Evolutionary conservation across 345 rosid genomes (phyloP).

Genomic region (Gossypium mustelinum): DNA sequence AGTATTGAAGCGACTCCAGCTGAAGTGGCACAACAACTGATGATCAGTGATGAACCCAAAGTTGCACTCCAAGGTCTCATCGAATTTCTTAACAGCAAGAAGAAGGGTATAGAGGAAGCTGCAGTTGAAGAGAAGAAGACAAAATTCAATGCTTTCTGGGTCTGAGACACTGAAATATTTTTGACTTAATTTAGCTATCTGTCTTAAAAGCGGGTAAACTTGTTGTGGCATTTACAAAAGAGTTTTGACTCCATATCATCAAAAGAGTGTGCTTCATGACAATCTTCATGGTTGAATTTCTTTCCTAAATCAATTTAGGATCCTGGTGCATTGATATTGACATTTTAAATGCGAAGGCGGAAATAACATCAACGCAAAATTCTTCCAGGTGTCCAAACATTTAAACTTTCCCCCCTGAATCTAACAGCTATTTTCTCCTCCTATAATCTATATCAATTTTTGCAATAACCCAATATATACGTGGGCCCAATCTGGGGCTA

Average conservation of each 20-base stretch:
- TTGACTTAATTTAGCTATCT: too few relatives aligned
- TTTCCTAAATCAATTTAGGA: background rate
- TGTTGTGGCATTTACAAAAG: background rate
- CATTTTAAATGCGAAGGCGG: too few relatives aligned
- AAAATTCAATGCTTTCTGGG: background rate
- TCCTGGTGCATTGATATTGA: too few relatives aligned
- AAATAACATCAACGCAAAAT: too few relatives aligned
- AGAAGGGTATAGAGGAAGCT: conserved; percentile 18
- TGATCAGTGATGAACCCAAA: conserved; percentile 26
- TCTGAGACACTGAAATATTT: too few relatives aligned
- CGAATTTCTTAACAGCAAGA: conserved; percentile 28
- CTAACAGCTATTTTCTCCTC: too few relatives aligned
- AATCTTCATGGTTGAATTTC: background rate
- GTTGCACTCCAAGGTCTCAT: conserved; percentile 22
- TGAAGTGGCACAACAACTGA: conserved; percentile 34
- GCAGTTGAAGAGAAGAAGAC: background rate
- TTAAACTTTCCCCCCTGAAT: too few relatives aligned
- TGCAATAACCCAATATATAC: too few relatives aligned
- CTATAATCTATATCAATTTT: too few relatives aligned
- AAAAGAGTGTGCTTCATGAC: background rate
- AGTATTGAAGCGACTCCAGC: conserved; percentile 10
- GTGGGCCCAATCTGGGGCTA: too few relatives aligned
- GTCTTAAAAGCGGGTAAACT: too few relatives aligned
- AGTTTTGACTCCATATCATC: background rate
- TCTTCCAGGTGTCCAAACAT: too few relatives aligned